Percentiles rank a stretch among this genome's conserved stretches.
These are phyloP conservation scores for Wallacemonas sp. DNA, from an alignment of 208 protist species.

Conservation along the genomic window DNA sequence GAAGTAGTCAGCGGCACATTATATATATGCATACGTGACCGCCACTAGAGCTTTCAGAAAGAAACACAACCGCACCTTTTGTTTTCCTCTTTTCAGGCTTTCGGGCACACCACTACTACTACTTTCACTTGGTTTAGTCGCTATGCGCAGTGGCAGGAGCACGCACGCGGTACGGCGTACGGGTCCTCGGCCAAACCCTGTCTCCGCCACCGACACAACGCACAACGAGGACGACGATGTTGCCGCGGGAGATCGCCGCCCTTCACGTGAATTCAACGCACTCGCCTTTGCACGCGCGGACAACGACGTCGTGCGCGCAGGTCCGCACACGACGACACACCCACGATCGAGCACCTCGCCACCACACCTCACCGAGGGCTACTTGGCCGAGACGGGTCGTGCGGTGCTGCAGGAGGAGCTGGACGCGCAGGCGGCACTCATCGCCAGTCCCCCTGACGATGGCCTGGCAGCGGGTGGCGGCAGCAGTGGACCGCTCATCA, in stretches of 20 bases:
- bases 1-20: too few relatives aligned
- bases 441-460: constrained; percentile 5
- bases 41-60: too few relatives aligned
- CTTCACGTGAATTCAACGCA: neutral
- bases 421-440: neutral
- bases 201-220: neutral
- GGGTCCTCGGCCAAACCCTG: neutral
- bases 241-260: neutral
- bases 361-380: neutral
- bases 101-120: too few relatives aligned
- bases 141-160: neutral
- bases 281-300: constrained; percentile 1
- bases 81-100: neutral
- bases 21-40: too few relatives aligned
- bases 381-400: neutral
- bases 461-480: neutral
- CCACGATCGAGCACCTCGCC: neutral
- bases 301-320: neutral
- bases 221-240: neutral
- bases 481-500: constrained; percentile 48
- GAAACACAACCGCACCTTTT: too few relatives aligned
- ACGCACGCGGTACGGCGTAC: neutral
- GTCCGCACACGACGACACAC: neutral
- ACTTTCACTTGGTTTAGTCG: neutral
- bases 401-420: neutral